Conservation (phyloP, 148 eudicot species). For the Nepenthes mirabilis region DNA sequence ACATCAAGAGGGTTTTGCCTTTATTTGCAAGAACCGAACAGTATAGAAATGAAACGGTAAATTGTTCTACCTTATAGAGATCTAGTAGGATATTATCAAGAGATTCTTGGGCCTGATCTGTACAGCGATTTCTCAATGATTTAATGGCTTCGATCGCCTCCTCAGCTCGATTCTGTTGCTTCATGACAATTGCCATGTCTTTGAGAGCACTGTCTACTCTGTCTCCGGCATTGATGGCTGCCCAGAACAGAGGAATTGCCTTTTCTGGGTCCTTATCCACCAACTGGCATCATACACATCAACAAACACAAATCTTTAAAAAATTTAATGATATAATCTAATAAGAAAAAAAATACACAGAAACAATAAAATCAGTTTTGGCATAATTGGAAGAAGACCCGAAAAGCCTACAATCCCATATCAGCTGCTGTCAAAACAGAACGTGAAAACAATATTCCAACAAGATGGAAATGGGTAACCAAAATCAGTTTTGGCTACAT, state of each 20-base stretch:
- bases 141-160: conserved; percentile 95
- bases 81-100: conserved; percentile 92
- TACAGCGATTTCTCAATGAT: conserved; percentile 64
- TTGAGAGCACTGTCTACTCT: conserved; percentile 95
- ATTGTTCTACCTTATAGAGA: conserved; percentile 59
- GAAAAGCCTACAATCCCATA: no score
- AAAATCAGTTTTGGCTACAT: no score
- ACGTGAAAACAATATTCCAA: no score
- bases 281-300: conserved; percentile 28
- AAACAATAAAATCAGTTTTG: neutral
- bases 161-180: conserved; percentile 88
- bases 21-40: neutral
- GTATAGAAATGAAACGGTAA: neutral
- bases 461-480: no score
- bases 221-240: conserved; percentile 94
- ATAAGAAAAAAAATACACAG: neutral
- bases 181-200: conserved; percentile 99
- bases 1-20: neutral
- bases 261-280: conserved; percentile 98
- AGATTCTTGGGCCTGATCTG: conserved; percentile 96
- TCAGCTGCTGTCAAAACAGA: no score
- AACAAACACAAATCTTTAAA: neutral
- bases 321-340: neutral
- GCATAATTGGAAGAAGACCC: no score
- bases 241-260: conserved; percentile 96